Percentiles rank a stretch among this genome's conserved stretches.
Conservation (phyloP, 1,139 yeast genomes). For the Eremothecium gossypii region DNA sequence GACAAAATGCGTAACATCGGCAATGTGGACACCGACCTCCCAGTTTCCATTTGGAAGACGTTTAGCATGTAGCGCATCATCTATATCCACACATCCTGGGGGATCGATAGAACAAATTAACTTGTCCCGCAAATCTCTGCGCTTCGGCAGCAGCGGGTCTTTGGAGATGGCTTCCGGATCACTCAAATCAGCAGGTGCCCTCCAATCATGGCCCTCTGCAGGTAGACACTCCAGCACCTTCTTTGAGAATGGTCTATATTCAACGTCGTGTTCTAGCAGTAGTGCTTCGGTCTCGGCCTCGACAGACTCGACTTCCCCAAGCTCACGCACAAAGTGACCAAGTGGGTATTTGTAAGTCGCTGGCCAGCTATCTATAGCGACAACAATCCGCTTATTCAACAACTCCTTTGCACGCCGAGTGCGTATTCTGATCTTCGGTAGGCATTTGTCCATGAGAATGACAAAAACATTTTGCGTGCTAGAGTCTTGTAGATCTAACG, state of each 20-base stretch:
- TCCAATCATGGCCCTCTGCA: conserved; percentile 87
- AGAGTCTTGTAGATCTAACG: conserved; percentile 46
- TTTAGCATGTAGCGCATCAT: conserved; percentile 92
- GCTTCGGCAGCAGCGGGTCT: conserved; percentile 52
- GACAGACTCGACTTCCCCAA: conserved; percentile 85
- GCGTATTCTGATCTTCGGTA: conserved; percentile 79
- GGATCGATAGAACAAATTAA: conserved; percentile 96
- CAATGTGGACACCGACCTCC: conserved; percentile 98
- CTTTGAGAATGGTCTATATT: conserved; percentile 90
- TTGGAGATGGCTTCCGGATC: conserved; percentile 37
- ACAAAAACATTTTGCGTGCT: conserved; percentile 77
- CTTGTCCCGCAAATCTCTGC: conserved; percentile 80
- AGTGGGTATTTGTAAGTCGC: conserved; percentile 75
- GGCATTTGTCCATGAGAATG: conserved; percentile 75
- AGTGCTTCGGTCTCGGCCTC: conserved; percentile 97
- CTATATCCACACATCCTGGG: conserved; percentile 96
- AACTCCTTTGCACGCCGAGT: conserved; percentile 81
- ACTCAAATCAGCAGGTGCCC: conserved; percentile 57
- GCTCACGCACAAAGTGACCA: conserved; percentile 85
- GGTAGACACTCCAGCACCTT: conserved; percentile 91
- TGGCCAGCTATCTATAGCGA: conserved; percentile 92
- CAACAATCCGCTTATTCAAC: conserved; percentile 79
- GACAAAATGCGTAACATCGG: conserved; percentile 96
- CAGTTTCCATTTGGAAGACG: conserved; percentile 82
- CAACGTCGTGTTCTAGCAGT: conserved; percentile 89